These are phyloP conservation scores for Firmiana major DNA, from an alignment of 345 rosid species.

Conservation along the genomic window DNA sequence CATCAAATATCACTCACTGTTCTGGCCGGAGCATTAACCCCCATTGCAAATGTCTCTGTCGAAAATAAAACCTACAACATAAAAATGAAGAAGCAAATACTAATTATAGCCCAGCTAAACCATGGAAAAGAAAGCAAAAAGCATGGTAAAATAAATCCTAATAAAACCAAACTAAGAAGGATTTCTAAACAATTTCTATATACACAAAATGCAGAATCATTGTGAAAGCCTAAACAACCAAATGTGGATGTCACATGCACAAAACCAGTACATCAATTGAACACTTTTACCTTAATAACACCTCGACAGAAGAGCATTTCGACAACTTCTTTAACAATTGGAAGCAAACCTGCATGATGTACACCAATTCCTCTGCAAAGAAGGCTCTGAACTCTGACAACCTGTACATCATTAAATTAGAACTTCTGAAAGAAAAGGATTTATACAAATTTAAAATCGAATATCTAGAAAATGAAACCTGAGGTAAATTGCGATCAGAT, in stretches of 20 bases:
- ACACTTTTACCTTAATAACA: conserved; percentile 70
- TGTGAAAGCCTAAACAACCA: background rate
- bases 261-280: background rate
- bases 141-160: conserved; percentile 6
- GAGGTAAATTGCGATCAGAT: conserved; percentile 91
- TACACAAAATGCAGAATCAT: background rate
- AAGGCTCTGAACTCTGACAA: conserved; percentile 86
- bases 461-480: conserved; percentile 43
- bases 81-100: conserved; percentile 18
- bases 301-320: conserved; percentile 99
- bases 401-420: conserved; percentile 45
- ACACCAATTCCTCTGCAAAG: conserved; percentile 90
- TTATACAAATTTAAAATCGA: conserved; percentile 15
- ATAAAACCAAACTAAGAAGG: background rate
- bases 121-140: conserved; percentile 1
- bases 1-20: conserved; percentile 54
- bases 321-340: conserved; percentile 97
- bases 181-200: background rate
- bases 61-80: conserved; percentile 77
- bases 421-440: conserved; percentile 17
- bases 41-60: conserved; percentile 99
- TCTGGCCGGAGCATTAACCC: conserved; percentile 99
- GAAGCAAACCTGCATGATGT: conserved; percentile 99
- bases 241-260: background rate
- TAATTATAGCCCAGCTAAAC: conserved; percentile 4